Base-by-base conservation (phyloP, 2,329 filamentous ascomycete species). In the Calonectria ilicicola region DNA sequence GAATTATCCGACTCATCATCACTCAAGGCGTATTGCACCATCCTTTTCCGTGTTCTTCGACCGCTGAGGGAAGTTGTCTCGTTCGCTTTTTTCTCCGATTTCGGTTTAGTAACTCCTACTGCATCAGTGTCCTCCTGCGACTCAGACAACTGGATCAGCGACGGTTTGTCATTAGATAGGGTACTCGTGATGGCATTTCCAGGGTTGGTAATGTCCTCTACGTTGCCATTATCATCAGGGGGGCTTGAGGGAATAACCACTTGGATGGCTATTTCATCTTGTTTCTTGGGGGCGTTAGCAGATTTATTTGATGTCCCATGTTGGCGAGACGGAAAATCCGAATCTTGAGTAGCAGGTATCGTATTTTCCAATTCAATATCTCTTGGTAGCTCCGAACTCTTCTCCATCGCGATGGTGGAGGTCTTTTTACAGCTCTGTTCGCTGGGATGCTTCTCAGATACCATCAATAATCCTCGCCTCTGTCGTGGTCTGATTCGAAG, bases 391-490 rank as follows among this genome's bases (percentile, higher is more conserved):
- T 72, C 56, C 14, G 38, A 38, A 9, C 40, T 23, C 40, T 46
- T 53, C n/a, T 64, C 63, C 23, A 46, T 42, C 5, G 51, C 40
- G 6, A n/a, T 44, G 27, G 64, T 63, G 5, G n/a, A 21, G 32
- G 21, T 47, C 23, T 63, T 67, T 64, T 14, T 58, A 23, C 26
- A 26, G n/a, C 47, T 67, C 14, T 64, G 47, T 5, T 65, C 64
- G 10, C 46, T 26, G 46, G 73, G 60, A 29, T 78, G 75, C 66
- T 79, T 83, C 65, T 87, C 85, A 1, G 85, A 82, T 5, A 88
- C 65, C 80, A 89, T 83, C 51, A 90, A 76, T 9, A 90, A 76
- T 2, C 89, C 88, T 65, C 87, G 84, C 71, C 85, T 87, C 71
- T 86, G 85, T 69, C 85, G 83, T 21, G 87, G 81, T 72, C 83